Evolutionary conservation across 176 grass and related monocot species (phyloP).

Genomic region (Luzula sylvatica): DNA sequence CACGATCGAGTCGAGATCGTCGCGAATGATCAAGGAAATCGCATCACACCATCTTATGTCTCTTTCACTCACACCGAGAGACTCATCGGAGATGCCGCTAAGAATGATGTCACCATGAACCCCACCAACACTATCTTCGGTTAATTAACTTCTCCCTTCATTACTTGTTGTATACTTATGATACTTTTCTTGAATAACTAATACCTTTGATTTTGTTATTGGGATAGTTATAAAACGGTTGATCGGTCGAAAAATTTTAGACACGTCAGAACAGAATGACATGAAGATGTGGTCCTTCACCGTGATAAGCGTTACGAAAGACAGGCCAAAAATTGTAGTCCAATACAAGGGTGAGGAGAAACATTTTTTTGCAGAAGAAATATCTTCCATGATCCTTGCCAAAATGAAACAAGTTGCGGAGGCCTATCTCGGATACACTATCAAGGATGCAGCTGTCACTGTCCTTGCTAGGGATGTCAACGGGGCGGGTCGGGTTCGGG

Average conservation of each 20-base stretch:
- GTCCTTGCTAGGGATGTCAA: too few species aligned
- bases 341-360: too few species aligned
- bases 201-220: too few species aligned
- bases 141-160: too few species aligned
- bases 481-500: too few species aligned
- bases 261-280: conserved; percentile 65
- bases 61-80: conserved; percentile 43
- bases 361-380: conserved; percentile 70
- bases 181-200: too few species aligned
- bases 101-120: too few species aligned
- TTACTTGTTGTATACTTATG: too few species aligned
- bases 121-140: too few species aligned
- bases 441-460: conserved; percentile 70
- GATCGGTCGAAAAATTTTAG: conserved; percentile 60
- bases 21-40: conserved; percentile 90
- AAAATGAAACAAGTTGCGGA: conserved; percentile 85
- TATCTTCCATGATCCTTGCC: conserved; percentile 82
- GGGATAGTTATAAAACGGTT: conserved; percentile 65
- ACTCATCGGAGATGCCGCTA: too few species aligned
- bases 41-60: conserved; percentile 75
- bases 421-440: conserved; percentile 38
- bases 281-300: conserved; percentile 95
- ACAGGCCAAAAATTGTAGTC: conserved; percentile 83
- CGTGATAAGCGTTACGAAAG: conserved; percentile 39
- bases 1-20: conserved; percentile 87